phyloP scores from a whole-genome alignment of 306 rosid genomes.

The Lathyrus oleraceus region DNA sequence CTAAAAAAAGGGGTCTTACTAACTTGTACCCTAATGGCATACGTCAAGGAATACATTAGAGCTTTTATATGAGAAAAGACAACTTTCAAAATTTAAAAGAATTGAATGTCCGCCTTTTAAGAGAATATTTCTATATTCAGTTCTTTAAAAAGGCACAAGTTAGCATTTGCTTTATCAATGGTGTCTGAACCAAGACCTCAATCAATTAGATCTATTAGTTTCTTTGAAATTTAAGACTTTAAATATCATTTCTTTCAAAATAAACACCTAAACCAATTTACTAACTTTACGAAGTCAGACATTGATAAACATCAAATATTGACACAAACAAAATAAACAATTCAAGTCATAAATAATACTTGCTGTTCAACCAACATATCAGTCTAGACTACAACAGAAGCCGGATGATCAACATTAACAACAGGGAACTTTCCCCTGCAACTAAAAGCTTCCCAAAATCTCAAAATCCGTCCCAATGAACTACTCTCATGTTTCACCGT shows the following conservation, averaged over 20 bases:
- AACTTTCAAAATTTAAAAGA: no score
- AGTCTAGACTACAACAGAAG: slow-evolving; percentile 1
- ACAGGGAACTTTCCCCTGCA: not conserved
- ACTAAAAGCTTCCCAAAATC: slow-evolving; percentile 1
- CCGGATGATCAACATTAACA: slow-evolving; percentile 3
- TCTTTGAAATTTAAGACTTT: not conserved
- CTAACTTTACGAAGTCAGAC: not conserved
- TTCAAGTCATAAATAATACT: slow-evolving; percentile 20
- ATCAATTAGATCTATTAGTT: slow-evolving; percentile 6
- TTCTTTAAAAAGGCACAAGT: no score
- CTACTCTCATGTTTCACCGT: not conserved
- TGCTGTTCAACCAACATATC: slow-evolving; percentile 2
- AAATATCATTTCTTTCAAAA: not conserved
- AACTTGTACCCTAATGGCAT: no score
- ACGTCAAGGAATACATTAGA: no score
- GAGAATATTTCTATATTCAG: no score
- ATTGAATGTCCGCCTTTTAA: no score
- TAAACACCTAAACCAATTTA: slow-evolving; percentile 7
- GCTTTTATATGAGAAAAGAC: no score
- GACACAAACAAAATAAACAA: not conserved
- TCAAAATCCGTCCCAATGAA: not conserved
- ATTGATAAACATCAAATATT: slow-evolving; percentile 4
- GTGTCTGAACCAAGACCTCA: no score
- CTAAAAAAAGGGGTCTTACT: no score
- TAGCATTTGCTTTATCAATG: no score